Evolutionary conservation across 208 protist species (phyloP), one percentile per base, ranked within the genome.

Genomic region (Crithidia thermophila): DNA sequence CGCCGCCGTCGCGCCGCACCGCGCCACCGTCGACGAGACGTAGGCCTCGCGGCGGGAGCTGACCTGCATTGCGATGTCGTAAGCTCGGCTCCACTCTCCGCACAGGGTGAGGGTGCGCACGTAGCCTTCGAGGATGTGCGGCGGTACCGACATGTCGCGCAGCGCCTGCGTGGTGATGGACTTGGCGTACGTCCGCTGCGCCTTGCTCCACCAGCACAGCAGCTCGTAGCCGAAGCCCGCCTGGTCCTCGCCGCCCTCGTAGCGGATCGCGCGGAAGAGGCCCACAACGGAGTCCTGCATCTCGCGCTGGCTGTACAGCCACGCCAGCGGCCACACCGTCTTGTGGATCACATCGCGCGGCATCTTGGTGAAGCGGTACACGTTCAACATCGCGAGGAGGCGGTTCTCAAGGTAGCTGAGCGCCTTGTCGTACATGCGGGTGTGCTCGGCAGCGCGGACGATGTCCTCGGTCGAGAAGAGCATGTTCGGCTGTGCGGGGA

Each of bases 201-300:
- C 91, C 56, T 90, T 84, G 60, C 82, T 81, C 89, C 91, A 97
- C 83, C 79, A 88, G 50, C 84, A 87, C 52, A 97, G 75, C 59
- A 97, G 76, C 75, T 97, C 91, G 51, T 88, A 92, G 30, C 81
- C 84, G 40, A 94, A 89, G 28, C 87, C 91, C 46, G 90, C 87
- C 59, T 88, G 87, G 71, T 85, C 75, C 61, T 94, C 84, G 21
- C 81, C 81, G 42, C 72, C 80, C 49, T 89, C 71, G 73, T 93
- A 94, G 45, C 82, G 84, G 16, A 94, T 88, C 5, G 87, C 82
- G 23, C 77, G 69, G 71, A 97, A 97, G 46, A 97, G 79, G 10
- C 91, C 91, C 13, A 95, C 85, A 34, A 97, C 89, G 51, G 89
- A 92, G 77, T 94, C 88, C 53, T 97, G 91, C 89, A 95, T 97